Conservation (phyloP, 768 basidiomycete genomes). For the Thelephora aurantiotincta region DNA sequence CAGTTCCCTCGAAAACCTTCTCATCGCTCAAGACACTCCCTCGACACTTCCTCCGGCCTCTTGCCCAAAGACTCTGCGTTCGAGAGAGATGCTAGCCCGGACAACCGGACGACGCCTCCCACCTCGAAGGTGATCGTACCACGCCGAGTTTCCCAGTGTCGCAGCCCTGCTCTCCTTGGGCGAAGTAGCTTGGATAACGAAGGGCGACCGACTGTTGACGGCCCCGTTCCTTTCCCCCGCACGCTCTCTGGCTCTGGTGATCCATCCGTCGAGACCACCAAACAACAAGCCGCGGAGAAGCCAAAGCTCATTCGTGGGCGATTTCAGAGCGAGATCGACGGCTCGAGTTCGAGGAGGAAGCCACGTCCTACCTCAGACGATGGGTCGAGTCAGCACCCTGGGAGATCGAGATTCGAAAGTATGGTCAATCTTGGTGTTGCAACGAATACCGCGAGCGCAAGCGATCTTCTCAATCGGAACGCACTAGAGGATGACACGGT, state of each 20-base stretch:
- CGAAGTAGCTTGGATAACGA: conserved; percentile 1
- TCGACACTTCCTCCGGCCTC: conserved; percentile 29
- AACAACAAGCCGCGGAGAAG: conserved; percentile 5
- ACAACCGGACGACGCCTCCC: conserved; percentile 22
- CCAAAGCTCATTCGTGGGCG: conserved; percentile 40
- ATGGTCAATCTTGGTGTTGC: conserved; percentile 49
- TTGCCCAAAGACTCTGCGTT: conserved; percentile 21
- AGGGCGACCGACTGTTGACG: conserved; percentile 6
- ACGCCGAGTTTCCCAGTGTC: too few species aligned
- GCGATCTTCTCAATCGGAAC: conserved; percentile 49
- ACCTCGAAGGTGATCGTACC: conserved; percentile 29
- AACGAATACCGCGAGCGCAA: conserved; percentile 39
- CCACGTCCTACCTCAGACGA: conserved; percentile 56
- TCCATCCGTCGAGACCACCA: conserved; percentile 10
- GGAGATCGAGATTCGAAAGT: conserved; percentile 57
- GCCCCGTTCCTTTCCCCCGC: conserved; percentile 52
- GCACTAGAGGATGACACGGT: conserved; percentile 50
- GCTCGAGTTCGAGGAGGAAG: conserved; percentile 32
- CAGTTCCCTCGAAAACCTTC: conserved; percentile 42
- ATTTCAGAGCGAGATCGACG: conserved; percentile 65
- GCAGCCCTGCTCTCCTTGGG: too few species aligned
- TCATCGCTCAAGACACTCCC: conserved; percentile 50
- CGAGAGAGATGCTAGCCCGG: conserved; percentile 44
- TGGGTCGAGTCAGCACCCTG: conserved; percentile 39
- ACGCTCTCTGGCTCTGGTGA: conserved; percentile 33